These are phyloP conservation scores for Alloteropsis semialata DNA, from an alignment of 176 grass and related monocot species.

Conservation along the genomic window DNA sequence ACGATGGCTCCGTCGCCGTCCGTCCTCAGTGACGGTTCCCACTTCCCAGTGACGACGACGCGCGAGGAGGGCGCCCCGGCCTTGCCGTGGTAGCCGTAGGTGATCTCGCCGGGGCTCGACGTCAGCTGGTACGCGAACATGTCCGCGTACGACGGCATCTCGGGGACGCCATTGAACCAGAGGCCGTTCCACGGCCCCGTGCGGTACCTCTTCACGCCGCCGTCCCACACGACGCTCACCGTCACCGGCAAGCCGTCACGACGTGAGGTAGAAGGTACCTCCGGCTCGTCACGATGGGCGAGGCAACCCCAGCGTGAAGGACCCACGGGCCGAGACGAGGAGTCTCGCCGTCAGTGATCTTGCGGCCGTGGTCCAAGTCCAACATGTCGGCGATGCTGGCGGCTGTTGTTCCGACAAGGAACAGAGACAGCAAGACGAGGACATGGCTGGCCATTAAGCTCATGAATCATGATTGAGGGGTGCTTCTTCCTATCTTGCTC, in stretches of 20 bases:
- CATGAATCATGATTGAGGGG: too few relatives aligned
- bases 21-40: too few relatives aligned
- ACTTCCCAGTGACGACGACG: background rate
- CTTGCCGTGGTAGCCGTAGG: background rate
- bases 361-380: background rate
- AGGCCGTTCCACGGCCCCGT: conserved; percentile 20
- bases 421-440: too few relatives aligned
- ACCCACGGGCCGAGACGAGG: conserved; percentile 19
- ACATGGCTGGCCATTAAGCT: too few relatives aligned
- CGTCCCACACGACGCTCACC: conserved; percentile 5
- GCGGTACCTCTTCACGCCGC: background rate
- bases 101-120: background rate
- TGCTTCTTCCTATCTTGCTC: too few relatives aligned
- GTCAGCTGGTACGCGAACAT: conserved; percentile 7
- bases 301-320: conserved; percentile 37
- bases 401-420: too few relatives aligned
- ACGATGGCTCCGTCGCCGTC: too few relatives aligned
- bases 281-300: background rate
- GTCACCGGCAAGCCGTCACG: conserved; percentile 21
- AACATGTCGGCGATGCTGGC: background rate
- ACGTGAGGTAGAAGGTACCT: conserved; percentile 17
- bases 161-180: conserved; percentile 21
- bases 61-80: background rate
- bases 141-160: conserved; percentile 14
- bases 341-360: conserved; percentile 1